Evolutionary conservation across 176 grass and related monocot genomes (phyloP).

Genomic region (Triticum urartu): DNA sequence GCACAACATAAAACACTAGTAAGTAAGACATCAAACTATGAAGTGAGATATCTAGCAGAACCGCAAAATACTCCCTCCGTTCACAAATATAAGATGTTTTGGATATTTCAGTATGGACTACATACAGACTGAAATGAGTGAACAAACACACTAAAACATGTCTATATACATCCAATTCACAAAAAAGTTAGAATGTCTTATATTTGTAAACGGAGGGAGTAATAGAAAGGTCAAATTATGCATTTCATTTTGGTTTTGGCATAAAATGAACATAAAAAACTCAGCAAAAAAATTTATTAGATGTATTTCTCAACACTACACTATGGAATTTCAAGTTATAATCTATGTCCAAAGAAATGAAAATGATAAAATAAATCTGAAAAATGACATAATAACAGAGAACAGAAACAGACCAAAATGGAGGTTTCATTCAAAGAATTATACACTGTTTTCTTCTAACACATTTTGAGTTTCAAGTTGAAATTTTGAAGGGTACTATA

Average conservation of each 20-base stretch:
- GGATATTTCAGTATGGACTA: no score
- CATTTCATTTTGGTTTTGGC: background rate
- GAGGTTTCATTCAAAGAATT: background rate
- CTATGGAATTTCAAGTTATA: background rate
- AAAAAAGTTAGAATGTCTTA: no score
- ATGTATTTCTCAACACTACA: background rate
- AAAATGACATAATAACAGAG: background rate
- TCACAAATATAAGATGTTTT: no score
- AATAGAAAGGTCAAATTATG: background rate
- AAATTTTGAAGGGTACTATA: background rate
- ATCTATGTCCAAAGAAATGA: background rate
- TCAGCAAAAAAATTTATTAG: background rate
- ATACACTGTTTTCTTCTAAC: background rate
- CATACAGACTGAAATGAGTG: no score
- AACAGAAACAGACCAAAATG: background rate
- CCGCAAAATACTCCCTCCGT: background rate
- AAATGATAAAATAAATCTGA: background rate
- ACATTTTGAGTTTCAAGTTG: background rate
- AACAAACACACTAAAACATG: no score
- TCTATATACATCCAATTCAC: no score
- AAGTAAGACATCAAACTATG: slow-evolving; percentile 6
- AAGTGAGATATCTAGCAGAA: background rate
- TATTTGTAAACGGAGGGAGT: no score
- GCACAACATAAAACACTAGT: background rate
- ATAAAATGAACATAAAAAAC: background rate